Percentiles rank a stretch among this genome's conserved stretches.
phyloP scores from a whole-genome alignment of 257 asterid genomes.

The Solanum tarapatanum region DNA sequence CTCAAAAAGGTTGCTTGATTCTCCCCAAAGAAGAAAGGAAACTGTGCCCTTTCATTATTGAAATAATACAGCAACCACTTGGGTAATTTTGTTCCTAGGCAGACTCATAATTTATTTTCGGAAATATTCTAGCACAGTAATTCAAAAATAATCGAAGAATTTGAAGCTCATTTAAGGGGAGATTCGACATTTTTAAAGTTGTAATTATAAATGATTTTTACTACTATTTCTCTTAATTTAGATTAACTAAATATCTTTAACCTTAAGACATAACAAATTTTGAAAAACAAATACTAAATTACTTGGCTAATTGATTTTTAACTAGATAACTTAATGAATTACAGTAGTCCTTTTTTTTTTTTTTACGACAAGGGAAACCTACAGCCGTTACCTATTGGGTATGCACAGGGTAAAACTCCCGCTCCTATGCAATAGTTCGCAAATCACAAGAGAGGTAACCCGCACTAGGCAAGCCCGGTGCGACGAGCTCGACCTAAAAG shows the following conservation, averaged over 20 bases:
- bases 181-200: background rate
- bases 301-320: background rate
- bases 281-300: background rate
- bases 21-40: background rate
- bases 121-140: background rate
- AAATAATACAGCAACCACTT: background rate
- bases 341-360: no score
- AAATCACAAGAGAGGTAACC: no score
- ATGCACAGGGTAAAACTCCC: rapidly evolving
- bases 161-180: background rate
- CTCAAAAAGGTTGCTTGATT: background rate
- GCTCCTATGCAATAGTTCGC: no score
- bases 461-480: no score
- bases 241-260: background rate
- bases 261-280: background rate
- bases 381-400: no score
- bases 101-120: background rate
- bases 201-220: no score
- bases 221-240: background rate
- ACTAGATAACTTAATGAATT: background rate
- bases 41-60: background rate
- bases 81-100: background rate
- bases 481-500: no score
- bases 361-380: no score
- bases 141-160: background rate